Evolutionary conservation across 2,329 filamentous ascomycete genomes (phyloP).

Genomic region (Incumbomyces delicatus): DNA sequence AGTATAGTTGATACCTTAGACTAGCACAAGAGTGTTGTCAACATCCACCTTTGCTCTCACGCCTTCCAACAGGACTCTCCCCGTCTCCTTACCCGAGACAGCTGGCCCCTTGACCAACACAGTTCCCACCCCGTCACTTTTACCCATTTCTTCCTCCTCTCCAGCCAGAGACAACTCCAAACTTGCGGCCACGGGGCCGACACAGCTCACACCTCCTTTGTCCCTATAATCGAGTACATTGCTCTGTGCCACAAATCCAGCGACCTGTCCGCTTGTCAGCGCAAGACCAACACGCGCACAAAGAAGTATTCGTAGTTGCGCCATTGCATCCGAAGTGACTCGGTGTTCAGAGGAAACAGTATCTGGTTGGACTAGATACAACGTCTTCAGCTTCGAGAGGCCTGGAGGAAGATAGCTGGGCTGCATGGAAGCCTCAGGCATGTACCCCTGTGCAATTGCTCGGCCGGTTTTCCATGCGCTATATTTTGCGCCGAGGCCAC

Average conservation of each 20-base stretch:
- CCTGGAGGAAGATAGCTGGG: slow-evolving; percentile 47
- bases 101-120: background rate
- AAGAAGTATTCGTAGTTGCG: slow-evolving; percentile 72
- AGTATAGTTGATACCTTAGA: background rate
- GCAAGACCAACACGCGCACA: slow-evolving; percentile 76
- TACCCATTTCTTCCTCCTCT: slow-evolving; percentile 24
- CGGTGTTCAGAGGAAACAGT: slow-evolving; percentile 51
- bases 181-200: slow-evolving; percentile 70
- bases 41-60: background rate
- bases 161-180: slow-evolving; percentile 60
- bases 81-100: slow-evolving; percentile 1
- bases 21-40: slow-evolving; percentile 3
- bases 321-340: slow-evolving; percentile 60
- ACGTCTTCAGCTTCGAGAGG: slow-evolving; percentile 63
- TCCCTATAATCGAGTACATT: slow-evolving; percentile 75
- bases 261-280: slow-evolving; percentile 70
- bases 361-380: slow-evolving; percentile 68
- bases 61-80: background rate
- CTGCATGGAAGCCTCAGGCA: slow-evolving; percentile 46
- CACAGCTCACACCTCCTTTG: slow-evolving; percentile 40
- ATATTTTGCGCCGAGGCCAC: slow-evolving; percentile 4
- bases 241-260: slow-evolving; percentile 80
- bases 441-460: slow-evolving; percentile 38
- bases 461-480: slow-evolving; percentile 2
- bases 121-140: background rate